These are phyloP conservation scores for Cladosporium sp. DNA, from an alignment of 2,329 filamentous ascomycete species.

Conservation along the genomic window DNA sequence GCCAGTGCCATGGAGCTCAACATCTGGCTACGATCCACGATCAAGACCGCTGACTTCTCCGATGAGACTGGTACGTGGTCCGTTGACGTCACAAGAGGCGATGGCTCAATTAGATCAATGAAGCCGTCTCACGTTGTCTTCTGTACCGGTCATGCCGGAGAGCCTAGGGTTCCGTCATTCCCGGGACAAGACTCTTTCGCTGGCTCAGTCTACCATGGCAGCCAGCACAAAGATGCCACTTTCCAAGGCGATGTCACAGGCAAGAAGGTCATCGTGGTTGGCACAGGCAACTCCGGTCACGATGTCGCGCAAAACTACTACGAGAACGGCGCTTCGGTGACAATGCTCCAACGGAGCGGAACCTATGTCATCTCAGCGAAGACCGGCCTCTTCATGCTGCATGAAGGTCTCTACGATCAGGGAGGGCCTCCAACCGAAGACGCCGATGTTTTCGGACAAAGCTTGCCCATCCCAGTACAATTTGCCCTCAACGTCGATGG, in stretches of 20 bases:
- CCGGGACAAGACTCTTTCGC: slow-evolving; percentile 52
- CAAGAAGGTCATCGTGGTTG: slow-evolving; percentile 62
- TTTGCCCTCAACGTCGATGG: slow-evolving; percentile 55
- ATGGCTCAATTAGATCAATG: slow-evolving; percentile 49
- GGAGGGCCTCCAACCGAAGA: slow-evolving; percentile 20
- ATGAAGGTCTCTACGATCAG: slow-evolving; percentile 46
- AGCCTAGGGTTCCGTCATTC: slow-evolving; percentile 52
- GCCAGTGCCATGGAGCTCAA: slow-evolving; percentile 63
- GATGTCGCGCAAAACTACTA: slow-evolving; percentile 58
- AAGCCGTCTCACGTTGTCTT: slow-evolving; percentile 62
- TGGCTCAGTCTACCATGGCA: slow-evolving; percentile 55
- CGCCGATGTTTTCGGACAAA: slow-evolving; percentile 36
- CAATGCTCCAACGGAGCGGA: slow-evolving; percentile 64
- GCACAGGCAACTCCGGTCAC: slow-evolving; percentile 65
- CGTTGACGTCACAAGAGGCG: slow-evolving; percentile 45
- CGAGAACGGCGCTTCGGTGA: slow-evolving; percentile 63
- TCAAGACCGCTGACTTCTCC: slow-evolving; percentile 46
- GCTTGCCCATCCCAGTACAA: slow-evolving; percentile 55
- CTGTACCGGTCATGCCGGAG: slow-evolving; percentile 64
- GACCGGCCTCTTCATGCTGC: slow-evolving; percentile 48
- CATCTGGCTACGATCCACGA: slow-evolving; percentile 56
- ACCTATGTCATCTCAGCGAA: slow-evolving; percentile 61
- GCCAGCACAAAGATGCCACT: slow-evolving; percentile 31
- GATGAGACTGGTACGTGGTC: slow-evolving; percentile 52
- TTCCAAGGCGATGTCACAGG: slow-evolving; percentile 47